Evolutionary conservation across 2,329 filamentous ascomycete species (phyloP), one percentile per base, ranked within the genome.

Genomic region (Fusarium sublunatum): DNA sequence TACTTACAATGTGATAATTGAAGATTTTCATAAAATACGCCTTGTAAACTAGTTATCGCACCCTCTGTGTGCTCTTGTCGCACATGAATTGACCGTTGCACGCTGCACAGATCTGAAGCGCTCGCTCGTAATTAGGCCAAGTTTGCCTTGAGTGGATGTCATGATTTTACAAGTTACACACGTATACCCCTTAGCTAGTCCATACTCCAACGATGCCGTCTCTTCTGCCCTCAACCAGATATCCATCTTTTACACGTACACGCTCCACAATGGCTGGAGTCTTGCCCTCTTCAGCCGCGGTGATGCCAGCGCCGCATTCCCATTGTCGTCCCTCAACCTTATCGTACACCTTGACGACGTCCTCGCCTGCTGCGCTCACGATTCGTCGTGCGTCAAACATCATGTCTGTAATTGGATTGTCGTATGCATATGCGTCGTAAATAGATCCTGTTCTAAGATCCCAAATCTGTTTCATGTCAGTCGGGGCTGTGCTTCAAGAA

Each of bases 331-430:
- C 93, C 74, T 99, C 95, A 4, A 92, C 89, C 83, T 98, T 98
- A 80, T 99, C 95, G 79, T 98, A 99, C 58, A 99, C 91, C 79
- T 99, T 99, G 69, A 95, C 93, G 24, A 98, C 92, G 71, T 93
- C 89, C 76, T 98, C 95, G 38, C 93, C 91, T 0, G 93, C 93
- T 3, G 95, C 94, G 48, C 91, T 87, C 31, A 95, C 93, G 67
- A 99, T 99, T 46, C 93, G 88, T 48, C 93, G 88, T 12, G 87
- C 80, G 77, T 99, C 95, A 75, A 99, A 99, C 89, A 96, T 96
- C 93, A 98, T 97, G 81, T 90, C 92, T 29, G 93, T 96, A 54
- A 99, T 86, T 0, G 93, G 88, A 71, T 91, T 85, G 73, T 98
- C 93, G 78, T 98, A 99, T 22, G 94, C 95, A 76, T 93, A 99